Conservation (phyloP, 768 basidiomycete genomes). For the Kwoniella newhampshirensis region DNA sequence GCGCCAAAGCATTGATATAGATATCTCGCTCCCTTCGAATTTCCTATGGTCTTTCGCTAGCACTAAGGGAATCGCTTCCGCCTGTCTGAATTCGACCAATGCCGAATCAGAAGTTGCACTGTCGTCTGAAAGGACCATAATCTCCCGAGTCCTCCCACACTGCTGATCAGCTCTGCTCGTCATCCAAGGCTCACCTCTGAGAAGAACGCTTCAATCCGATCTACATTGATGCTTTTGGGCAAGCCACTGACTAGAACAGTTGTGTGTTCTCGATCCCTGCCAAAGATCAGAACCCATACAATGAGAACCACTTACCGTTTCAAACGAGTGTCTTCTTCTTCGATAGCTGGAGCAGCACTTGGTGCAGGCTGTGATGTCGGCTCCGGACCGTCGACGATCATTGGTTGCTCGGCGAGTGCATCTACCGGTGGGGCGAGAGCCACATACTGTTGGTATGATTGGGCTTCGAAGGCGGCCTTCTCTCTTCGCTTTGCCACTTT, state of each 20-base stretch:
- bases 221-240: slow-evolving; percentile 61
- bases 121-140: slow-evolving; percentile 64
- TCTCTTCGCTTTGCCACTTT: slow-evolving; percentile 46
- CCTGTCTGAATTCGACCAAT: slow-evolving; percentile 79
- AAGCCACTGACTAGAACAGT: slow-evolving; percentile 84
- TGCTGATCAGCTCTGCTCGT: slow-evolving; percentile 48
- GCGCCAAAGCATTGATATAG: slow-evolving; percentile 87
- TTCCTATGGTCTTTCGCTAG: slow-evolving; percentile 94
- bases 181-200: slow-evolving; percentile 71
- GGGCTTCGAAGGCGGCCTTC: slow-evolving; percentile 24
- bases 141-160: slow-evolving; percentile 85
- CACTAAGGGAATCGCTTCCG: slow-evolving; percentile 77
- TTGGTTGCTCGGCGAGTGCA: neutral
- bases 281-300: neutral
- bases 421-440: neutral
- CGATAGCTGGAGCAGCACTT: neutral
- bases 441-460: neutral
- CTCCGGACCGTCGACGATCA: neutral
- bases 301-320: slow-evolving; percentile 12
- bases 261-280: slow-evolving; percentile 89
- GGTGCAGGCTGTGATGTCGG: neutral
- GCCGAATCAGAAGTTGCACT: slow-evolving; percentile 67
- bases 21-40: slow-evolving; percentile 69
- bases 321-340: slow-evolving; percentile 10
- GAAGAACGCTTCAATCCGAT: slow-evolving; percentile 71